Evolutionary conservation across 1,139 yeast genomes (phyloP).

Genomic region (Zygotorulaspora mrakii): DNA sequence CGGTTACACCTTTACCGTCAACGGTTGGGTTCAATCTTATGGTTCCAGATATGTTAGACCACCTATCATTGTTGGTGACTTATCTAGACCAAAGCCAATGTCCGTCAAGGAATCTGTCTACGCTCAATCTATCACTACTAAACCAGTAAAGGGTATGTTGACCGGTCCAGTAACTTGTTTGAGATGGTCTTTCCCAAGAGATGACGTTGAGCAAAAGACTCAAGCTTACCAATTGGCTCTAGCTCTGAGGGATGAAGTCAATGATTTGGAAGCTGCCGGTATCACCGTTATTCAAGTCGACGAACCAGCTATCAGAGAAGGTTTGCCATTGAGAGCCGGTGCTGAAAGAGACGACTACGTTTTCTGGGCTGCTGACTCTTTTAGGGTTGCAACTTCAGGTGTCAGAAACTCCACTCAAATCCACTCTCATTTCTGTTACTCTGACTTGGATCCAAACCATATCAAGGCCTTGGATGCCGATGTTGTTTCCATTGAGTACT

Average conservation of each 20-base stretch:
- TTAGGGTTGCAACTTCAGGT: slow-evolving; percentile 99
- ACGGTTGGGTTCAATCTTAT: slow-evolving; percentile 99
- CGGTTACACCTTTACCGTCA: slow-evolving; percentile 96
- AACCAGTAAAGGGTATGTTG: slow-evolving; percentile 99
- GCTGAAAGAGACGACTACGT: slow-evolving; percentile 94
- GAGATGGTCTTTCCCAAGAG: slow-evolving; percentile 99
- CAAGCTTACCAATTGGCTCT: slow-evolving; percentile 97
- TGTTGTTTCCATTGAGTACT: slow-evolving; percentile 97
- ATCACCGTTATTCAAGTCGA: slow-evolving; percentile 97
- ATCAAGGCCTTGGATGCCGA: slow-evolving; percentile 99
- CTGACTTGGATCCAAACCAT: slow-evolving; percentile 98
- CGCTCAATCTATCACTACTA: slow-evolving; percentile 92
- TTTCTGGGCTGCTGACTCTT: slow-evolving; percentile 98
- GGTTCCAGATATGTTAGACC: slow-evolving; percentile 99
- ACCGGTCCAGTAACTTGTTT: slow-evolving; percentile 99
- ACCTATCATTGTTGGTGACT: slow-evolving; percentile 98
- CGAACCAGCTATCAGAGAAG: slow-evolving; percentile 99
- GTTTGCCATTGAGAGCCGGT: slow-evolving; percentile 98
- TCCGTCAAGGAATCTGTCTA: slow-evolving; percentile 98
- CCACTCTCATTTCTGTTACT: slow-evolving; percentile 99
- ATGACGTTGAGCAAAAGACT: slow-evolving; percentile 87
- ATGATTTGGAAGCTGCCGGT: slow-evolving; percentile 97
- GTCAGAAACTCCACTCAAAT: slow-evolving; percentile 93
- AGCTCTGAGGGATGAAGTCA: slow-evolving; percentile 97
- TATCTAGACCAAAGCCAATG: slow-evolving; percentile 97